phyloP scores from a whole-genome alignment of 192 early-diverging fungal species.

The Rhizophagus prolifer region DNA sequence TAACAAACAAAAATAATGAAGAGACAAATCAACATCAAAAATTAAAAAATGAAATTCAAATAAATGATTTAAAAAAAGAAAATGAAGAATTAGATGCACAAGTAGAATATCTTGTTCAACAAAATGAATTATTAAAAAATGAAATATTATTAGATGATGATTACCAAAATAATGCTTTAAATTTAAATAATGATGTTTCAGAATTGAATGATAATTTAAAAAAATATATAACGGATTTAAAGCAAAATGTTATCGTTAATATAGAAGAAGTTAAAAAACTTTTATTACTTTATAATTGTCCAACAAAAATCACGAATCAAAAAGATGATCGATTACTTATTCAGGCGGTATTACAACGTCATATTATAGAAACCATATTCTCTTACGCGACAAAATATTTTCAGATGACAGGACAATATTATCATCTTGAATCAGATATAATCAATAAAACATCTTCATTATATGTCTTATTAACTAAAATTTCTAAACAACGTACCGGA shows the following conservation, averaged over 20 bases:
- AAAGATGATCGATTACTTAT: not conserved
- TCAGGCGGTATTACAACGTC: not conserved
- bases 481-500: not conserved
- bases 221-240: not conserved
- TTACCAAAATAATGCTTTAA: not conserved
- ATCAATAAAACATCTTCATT: no score
- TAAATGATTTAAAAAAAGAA: no score
- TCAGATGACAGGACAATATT: not conserved
- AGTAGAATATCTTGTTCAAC: not conserved
- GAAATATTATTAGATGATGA: not conserved
- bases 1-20: no score
- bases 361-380: not conserved
- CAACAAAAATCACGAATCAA: not conserved
- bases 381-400: not conserved
- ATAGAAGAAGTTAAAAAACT: not conserved
- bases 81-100: no score
- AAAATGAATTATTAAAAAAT: not conserved
- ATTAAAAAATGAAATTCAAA: no score
- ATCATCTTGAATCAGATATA: not conserved
- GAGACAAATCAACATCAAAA: no score
- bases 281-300: not conserved
- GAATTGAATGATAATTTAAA: not conserved
- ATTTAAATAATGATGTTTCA: not conserved
- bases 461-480: not conserved
- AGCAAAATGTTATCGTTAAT: not conserved